Conservation (phyloP, 371 early-diverging fungal species). For the Apophysomyces elegans region DNA sequence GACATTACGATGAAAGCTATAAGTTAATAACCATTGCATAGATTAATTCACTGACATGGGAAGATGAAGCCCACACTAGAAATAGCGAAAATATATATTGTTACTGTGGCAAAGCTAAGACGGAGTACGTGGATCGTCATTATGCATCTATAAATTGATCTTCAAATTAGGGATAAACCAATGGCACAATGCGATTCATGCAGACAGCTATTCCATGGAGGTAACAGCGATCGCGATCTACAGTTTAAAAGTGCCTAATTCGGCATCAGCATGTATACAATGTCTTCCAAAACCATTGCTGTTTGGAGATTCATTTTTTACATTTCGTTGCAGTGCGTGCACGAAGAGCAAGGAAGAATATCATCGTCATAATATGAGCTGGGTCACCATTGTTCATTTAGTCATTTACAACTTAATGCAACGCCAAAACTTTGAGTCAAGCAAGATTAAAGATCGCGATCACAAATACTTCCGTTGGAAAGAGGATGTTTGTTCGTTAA, state of each 20-base stretch:
- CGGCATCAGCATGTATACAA: constrained; percentile 41
- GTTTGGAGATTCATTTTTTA: constrained; percentile 68
- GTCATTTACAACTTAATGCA: constrained; percentile 74
- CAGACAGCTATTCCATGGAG: constrained; percentile 62
- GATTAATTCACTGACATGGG: constrained; percentile 23
- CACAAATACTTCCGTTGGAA: constrained; percentile 80
- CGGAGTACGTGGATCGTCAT: constrained; percentile 21
- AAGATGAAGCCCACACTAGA: constrained; percentile 22
- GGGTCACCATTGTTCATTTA: constrained; percentile 77
- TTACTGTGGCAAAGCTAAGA: constrained; percentile 61
- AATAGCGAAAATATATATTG: constrained; percentile 64
- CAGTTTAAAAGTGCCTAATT: not conserved
- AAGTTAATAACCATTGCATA: not conserved
- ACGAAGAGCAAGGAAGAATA: constrained; percentile 58
- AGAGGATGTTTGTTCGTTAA: constrained; percentile 81
- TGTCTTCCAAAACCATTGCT: constrained; percentile 56
- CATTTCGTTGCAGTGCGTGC: constrained; percentile 71
- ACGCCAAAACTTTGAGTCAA: constrained; percentile 30
- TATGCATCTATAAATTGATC: not conserved
- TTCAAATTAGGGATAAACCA: constrained; percentile 41
- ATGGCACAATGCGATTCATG: constrained; percentile 62
- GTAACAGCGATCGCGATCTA: constrained; percentile 28
- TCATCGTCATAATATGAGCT: constrained; percentile 66
- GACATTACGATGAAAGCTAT: not conserved
- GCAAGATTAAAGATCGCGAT: constrained; percentile 50